Evolutionary conservation across 2,329 filamentous ascomycete genomes (phyloP).

Genomic region (Neoascochyta sp.): DNA sequence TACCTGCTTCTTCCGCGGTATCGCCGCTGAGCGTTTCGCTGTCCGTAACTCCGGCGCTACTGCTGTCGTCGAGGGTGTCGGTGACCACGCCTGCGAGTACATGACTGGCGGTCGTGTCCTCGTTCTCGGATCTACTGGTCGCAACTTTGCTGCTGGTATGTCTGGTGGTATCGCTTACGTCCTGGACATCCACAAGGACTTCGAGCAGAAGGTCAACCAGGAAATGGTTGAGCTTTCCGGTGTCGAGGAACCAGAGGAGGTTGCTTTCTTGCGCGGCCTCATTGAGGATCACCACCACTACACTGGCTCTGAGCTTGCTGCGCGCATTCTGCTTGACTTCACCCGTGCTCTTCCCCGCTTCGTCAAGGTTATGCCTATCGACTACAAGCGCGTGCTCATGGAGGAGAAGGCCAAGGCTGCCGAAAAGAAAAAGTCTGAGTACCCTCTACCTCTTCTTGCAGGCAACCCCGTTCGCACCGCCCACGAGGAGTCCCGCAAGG

Average conservation of each 20-base stretch:
- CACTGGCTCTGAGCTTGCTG: conserved; percentile 91
- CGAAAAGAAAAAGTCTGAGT: conserved; percentile 79
- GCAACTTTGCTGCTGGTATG: conserved; percentile 98
- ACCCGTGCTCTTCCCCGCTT: conserved; percentile 85
- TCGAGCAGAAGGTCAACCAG: conserved; percentile 88
- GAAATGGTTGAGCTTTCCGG: conserved; percentile 93
- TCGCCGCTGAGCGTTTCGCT: conserved; percentile 92
- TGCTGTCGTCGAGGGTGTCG: conserved; percentile 92
- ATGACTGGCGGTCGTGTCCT: conserved; percentile 95
- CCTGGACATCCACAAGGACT: conserved; percentile 84
- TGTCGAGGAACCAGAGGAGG: conserved; percentile 80
- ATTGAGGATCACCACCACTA: conserved; percentile 98
- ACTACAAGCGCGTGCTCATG: conserved; percentile 89
- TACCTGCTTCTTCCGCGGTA: conserved; percentile 93
- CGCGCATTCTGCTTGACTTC: conserved; percentile 92
- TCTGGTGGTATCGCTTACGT: conserved; percentile 96
- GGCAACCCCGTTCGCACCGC: conserved; percentile 57
- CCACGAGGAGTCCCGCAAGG: conserved; percentile 53
- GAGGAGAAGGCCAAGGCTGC: conserved; percentile 84
- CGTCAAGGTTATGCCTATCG: conserved; percentile 86
- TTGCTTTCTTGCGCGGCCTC: conserved; percentile 83
- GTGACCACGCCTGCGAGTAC: conserved; percentile 97
- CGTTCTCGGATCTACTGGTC: conserved; percentile 81
- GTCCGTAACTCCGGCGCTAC: conserved; percentile 95
- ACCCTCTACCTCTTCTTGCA: conserved; percentile 72